Base-by-base conservation (phyloP, 148 eudicot genomes). In the Mesembryanthemum crystallinum region DNA sequence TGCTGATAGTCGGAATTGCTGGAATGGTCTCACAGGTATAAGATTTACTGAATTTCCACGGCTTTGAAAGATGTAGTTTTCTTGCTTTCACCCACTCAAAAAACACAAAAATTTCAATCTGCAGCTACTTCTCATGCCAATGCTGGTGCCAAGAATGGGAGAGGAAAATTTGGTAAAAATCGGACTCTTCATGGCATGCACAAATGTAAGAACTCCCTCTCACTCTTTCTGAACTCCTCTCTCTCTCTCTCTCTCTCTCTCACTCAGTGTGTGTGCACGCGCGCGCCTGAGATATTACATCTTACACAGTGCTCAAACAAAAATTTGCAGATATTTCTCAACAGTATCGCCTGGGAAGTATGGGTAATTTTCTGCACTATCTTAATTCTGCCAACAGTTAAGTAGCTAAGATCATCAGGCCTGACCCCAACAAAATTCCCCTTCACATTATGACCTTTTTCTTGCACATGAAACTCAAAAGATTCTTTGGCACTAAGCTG, bases 61-160 rank as follows among this genome's bases (percentile, higher is more conserved):
- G 61, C 23, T 47, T 28, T 35, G 18, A 37, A 65, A 58, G 29
- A 35, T 30, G 17, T 7, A 33, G 15, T 13, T 1, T 13, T 47
- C 52, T 13, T 12, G 4, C n/a, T 8, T 5, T 28, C 20, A 32
- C 15, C 30, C 71, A 10, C 14, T 5, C 8, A 15, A 11, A 42
- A 39, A 65, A 23, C 61, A 65, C n/a, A 58, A 64, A 71, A 7
- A 14, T 76, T 28, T 67, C 30, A 24, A n/a, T 67, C 60, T 85
- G 81, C 88, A 94, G 98, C 84, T 94, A 75, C 68, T 89, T 76
- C 71, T 93, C 69, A 94, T 91, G 98, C 98, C 98, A 25, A 27
- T 88, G 27, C 72, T 94, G 79, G 83, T 86, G 76, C 92, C 94
- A 3, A 69, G 78, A 47, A 57, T 92, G 21, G 91, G 90, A 47